Base-by-base conservation (phyloP, 169 alveolate species). In the Blepharisma undulans region DNA sequence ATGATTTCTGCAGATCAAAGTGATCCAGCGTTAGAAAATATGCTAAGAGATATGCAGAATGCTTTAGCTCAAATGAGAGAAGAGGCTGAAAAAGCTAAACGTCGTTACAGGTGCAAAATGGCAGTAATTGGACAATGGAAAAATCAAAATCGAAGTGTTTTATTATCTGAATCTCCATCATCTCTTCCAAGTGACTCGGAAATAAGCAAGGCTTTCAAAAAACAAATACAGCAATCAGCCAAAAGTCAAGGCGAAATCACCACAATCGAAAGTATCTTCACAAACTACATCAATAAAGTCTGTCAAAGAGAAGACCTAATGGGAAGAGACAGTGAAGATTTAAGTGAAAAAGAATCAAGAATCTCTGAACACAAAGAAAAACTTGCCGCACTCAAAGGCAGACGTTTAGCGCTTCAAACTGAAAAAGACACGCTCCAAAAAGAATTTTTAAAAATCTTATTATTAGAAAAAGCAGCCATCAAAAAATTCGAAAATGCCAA, bases 401-500 rank as follows among this genome's bases (percentile, higher is more conserved):
- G 36, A 36, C 72, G 30, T 22, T 22, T 22, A 4, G 77, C 61
- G 16, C 89, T 82, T 19, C 72, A 25, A 22, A 59, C 74, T 59
- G 89, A 82, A 4, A 32, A 74, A 82, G 89, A 82, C 33, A n/a
- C 74, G 6, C 89, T 82, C 22, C 89, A 82, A 21, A 21, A 59
- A 82, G 89, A 82, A 30, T 82, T 48, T 72, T 30, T 82, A 1
- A 82, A 60, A 34, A 82, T 82, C 18, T 21, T 82, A n/a, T 12
- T 22, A 1, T 7, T 82, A 1, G 89, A 82, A 82, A 82, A 82
- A 82, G 77, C 74, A 82, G 89, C 89, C 5, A 22, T 48, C 2
- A 82, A 82, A 60, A 82, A 82, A 60, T 82, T 48, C 33, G 89
- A 82, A 82, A 82, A 82, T 72, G 72, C 76, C 34, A 82, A 82